These are phyloP conservation scores for Aspergillus caelatus DNA, from an alignment of 2,329 filamentous ascomycete genomes.

Conservation along the genomic window DNA sequence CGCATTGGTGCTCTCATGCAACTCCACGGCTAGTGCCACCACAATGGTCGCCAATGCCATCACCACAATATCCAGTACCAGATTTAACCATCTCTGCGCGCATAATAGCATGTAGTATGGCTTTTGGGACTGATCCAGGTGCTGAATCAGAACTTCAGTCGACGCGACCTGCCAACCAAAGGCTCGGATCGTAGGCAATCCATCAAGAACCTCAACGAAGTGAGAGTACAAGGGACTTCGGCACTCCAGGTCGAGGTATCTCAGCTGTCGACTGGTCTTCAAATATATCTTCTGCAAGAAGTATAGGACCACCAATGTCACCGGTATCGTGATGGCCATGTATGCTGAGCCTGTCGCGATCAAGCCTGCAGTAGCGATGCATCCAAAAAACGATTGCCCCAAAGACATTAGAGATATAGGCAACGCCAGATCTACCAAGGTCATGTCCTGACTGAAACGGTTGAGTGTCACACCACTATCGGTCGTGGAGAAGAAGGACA, in stretches of 20 bases:
- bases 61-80: slow-evolving; percentile 49
- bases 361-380: background rate
- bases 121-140: slow-evolving; percentile 46
- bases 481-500: slow-evolving; percentile 18
- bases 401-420: slow-evolving; percentile 16
- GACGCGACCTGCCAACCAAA: slow-evolving; percentile 52
- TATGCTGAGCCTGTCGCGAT: slow-evolving; percentile 41
- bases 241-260: slow-evolving; percentile 57
- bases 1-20: slow-evolving; percentile 36
- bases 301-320: slow-evolving; percentile 45
- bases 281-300: slow-evolving; percentile 46
- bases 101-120: slow-evolving; percentile 51
- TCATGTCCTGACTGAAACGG: slow-evolving; percentile 34
- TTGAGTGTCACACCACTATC: slow-evolving; percentile 17
- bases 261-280: slow-evolving; percentile 49
- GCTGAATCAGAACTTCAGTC: slow-evolving; percentile 36
- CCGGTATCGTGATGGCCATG: slow-evolving; percentile 41
- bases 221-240: slow-evolving; percentile 55
- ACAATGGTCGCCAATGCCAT: slow-evolving; percentile 45
- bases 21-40: slow-evolving; percentile 45
- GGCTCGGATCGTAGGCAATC: slow-evolving; percentile 53
- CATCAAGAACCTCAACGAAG: slow-evolving; percentile 54
- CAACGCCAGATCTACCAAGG: slow-evolving; percentile 24
- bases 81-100: slow-evolving; percentile 47
- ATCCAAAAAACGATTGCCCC: background rate